Percentiles rank a stretch among this genome's conserved stretches.
phyloP scores from a whole-genome alignment of 1,284 basidiomycete genomes.

The Ceratobasidium sp. region DNA sequence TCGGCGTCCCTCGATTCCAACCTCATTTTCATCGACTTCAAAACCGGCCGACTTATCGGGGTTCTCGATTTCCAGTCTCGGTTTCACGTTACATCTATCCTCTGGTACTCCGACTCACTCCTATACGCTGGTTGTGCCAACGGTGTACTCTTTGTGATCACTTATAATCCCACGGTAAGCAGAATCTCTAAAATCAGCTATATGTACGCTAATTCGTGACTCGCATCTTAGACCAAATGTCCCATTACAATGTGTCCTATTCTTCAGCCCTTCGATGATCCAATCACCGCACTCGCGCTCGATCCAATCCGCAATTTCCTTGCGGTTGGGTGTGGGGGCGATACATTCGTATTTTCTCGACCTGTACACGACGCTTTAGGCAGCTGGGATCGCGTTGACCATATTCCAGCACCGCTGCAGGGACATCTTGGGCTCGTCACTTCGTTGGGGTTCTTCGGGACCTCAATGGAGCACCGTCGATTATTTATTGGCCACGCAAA shows the following conservation, averaged over 20 bases:
- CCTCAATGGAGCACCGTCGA: not conserved
- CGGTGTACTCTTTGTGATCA: not conserved
- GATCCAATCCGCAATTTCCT: not conserved
- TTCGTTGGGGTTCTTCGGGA: not conserved
- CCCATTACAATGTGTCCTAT: constrained; percentile 2
- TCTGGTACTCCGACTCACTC: not conserved
- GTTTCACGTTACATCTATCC: not conserved
- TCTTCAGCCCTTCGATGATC: not conserved
- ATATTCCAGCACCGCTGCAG: not conserved
- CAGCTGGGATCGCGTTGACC: constrained; percentile 1
- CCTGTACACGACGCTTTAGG: not conserved
- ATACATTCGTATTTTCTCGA: not conserved
- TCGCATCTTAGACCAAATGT: not conserved
- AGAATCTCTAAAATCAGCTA: not conserved
- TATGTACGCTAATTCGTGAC: not conserved
- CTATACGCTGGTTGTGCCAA: not conserved
- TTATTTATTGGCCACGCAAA: constrained; percentile 17
- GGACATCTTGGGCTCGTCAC: constrained; percentile 2
- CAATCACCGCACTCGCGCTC: not conserved
- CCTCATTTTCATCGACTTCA: not conserved
- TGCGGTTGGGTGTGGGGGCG: not conserved
- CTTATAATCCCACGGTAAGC: not conserved
- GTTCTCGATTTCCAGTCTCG: not conserved
- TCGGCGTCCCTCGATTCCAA: not conserved
- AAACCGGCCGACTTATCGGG: not conserved